These are phyloP conservation scores for Gracilaria domingensis DNA, from an alignment of 23 red algal genomes.

Conservation along the genomic window DNA sequence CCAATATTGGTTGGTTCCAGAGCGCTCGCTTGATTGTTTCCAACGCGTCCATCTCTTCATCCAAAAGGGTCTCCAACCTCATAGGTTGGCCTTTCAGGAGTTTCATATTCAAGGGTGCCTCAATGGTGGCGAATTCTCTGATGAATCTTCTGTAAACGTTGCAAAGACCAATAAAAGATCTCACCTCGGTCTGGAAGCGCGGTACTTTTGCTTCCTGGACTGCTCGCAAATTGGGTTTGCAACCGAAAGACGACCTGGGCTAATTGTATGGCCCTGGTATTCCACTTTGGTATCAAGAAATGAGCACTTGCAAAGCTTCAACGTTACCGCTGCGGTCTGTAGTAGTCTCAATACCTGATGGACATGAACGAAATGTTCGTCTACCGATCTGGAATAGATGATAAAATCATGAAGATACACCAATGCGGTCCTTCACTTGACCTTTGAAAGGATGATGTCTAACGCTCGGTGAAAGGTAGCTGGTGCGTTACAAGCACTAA, in stretches of 20 bases:
- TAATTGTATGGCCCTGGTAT: constrained; percentile 10
- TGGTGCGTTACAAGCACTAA: no score
- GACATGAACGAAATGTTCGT: neutral
- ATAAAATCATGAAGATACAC: no score
- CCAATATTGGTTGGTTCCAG: neutral
- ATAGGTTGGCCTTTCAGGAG: neutral
- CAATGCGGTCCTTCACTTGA: no score
- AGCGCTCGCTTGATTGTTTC: neutral
- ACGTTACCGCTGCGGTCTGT: neutral
- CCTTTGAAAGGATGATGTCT: no score
- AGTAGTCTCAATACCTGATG: neutral
- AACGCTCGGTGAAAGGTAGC: no score
- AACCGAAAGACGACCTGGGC: neutral
- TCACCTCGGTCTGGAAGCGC: neutral
- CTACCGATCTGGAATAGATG: neutral
- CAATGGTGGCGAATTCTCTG: neutral
- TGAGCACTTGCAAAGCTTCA: constrained; percentile 16
- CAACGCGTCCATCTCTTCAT: constrained; percentile 23
- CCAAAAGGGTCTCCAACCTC: neutral
- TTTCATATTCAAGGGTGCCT: neutral
- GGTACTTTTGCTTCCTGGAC: neutral
- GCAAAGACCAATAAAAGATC: constrained; percentile 29
- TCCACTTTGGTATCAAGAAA: neutral
- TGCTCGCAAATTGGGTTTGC: neutral
- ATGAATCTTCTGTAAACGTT: no score